Evolutionary conservation across 1,284 basidiomycete species (phyloP), one percentile per base, ranked within the genome.

Genomic region (Inonotus hispidus): DNA sequence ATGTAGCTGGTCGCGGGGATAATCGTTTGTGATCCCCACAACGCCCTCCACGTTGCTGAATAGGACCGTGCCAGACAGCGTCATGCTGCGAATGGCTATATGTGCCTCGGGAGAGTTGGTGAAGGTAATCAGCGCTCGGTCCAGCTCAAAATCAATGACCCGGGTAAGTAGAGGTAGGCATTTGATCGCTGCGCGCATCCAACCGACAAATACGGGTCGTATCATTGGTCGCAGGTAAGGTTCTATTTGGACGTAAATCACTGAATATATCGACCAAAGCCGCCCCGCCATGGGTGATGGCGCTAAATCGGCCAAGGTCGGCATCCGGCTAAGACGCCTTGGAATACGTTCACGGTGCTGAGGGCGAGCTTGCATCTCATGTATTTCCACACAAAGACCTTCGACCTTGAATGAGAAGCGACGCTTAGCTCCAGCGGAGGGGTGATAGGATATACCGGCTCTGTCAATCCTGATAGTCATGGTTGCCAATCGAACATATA

Each of bases 91-190:
- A 8, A 79, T 71, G 6, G 75, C 71, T 11, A 90, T 66, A 63
- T 79, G 77, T 16, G 78, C 74, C 23, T 80, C 82, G 38, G 81
- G 79, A 14, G 79, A 67, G 23, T 78, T 79, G 16, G 77, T 68
- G 43, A 83, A 79, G 2, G 77, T 79, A 29, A 88, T 66, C 1
- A 76, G 71, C 2, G 80, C 79, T 21, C 76, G 76, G 63, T 83
- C 79, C 1, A 90, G 70, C 64, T 90, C 87, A 53, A 91, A 83
- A 58, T 84, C 82, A 32, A 90, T 68, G 1, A 82, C 79, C 65
- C 86, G 83, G 38, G 82, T 83, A 54, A 90, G 76, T 49, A 77
- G 75, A 16, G 88, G 88, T 0, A 90, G 76, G 70, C 80, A 81
- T 60, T 78, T 78, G 64, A 90, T 87, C 60, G 79, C 69, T 58